Evolutionary conservation across 441 rosid genomes (phyloP), one percentile per base, ranked within the genome.

Genomic region (Erodium texanum): DNA sequence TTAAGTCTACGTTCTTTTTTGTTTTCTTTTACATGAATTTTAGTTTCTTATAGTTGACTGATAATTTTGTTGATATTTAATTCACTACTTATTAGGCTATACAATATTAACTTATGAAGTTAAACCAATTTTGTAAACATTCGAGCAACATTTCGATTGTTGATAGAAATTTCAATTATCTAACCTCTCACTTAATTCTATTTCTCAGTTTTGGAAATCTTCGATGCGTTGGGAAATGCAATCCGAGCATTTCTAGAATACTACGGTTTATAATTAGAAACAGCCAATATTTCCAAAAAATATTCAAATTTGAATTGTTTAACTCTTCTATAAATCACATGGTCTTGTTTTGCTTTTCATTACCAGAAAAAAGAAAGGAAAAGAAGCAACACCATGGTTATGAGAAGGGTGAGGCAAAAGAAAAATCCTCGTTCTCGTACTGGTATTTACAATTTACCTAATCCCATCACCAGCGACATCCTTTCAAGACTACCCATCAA

Each of bases 401-500:
- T 52, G 58, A 52, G 58, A 52, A 52, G 58, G 20, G 2, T 3
- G 58, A 52, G 58, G 20, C 58, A 52, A 16, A 52, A 52, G 16
- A 52, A 27, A 1, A 27, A 1, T 27, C 1, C 29, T 4, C 29
- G 29, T 27, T 38, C 45, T 38, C 45, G 8, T 38, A 52, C 58
- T 5, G 14, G 58, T 52, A 52, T 52, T 4, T 52, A 22, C 22
- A 5, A 52, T 52, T 52, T 52, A 18, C 58, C 58, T 52, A n/a
- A 52, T 7, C 5, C 20, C 58, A 52, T 52, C 20, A 52, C 58
- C 58, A 52, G 58, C 20, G 58, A 52, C 9, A 19, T 62, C 15
- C 64, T 64, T 19, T 65, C 56, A 3, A 56, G 59, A 18, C 59
- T 38, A 20, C 69, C 66, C 0, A 64, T 71, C 41, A 38, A 71